Evolutionary conservation across 2,329 filamentous ascomycete genomes (phyloP).

Genomic region (Lanzia echinophila): DNA sequence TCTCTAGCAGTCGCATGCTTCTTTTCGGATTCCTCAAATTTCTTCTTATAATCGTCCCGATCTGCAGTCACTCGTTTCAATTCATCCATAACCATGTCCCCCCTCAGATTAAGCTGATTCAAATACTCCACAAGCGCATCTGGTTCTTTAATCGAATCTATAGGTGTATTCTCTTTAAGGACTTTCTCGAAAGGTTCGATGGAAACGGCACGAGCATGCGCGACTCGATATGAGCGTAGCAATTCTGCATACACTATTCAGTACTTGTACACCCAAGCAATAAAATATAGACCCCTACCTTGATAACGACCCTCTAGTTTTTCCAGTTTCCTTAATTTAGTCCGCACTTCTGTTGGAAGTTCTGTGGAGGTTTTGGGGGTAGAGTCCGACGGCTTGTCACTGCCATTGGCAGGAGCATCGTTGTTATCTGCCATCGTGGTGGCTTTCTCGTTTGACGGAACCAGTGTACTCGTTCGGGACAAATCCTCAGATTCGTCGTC

Average conservation of each 20-base stretch:
- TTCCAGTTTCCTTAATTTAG: conserved; percentile 77
- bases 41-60: conserved; percentile 72
- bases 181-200: conserved; percentile 93
- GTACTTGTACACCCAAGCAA: neutral
- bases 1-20: conserved; percentile 54
- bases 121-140: conserved; percentile 83
- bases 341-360: conserved; percentile 65
- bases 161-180: conserved; percentile 83
- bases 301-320: conserved; percentile 84
- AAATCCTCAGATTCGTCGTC: conserved; percentile 69
- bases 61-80: conserved; percentile 80
- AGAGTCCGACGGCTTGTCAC: conserved; percentile 21
- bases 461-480: conserved; percentile 55
- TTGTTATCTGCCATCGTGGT: conserved; percentile 17
- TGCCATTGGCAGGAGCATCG: conserved; percentile 18
- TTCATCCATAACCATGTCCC: conserved; percentile 91
- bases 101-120: conserved; percentile 75
- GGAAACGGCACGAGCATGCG: conserved; percentile 75
- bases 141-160: conserved; percentile 83
- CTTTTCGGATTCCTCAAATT: conserved; percentile 62
- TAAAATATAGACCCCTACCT: conserved; percentile 43
- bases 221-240: conserved; percentile 83
- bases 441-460: conserved; percentile 32
- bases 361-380: conserved; percentile 15
- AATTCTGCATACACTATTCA: conserved; percentile 52